phyloP scores from a whole-genome alignment of 2,329 filamentous ascomycete species.

The Fusarium poae region DNA sequence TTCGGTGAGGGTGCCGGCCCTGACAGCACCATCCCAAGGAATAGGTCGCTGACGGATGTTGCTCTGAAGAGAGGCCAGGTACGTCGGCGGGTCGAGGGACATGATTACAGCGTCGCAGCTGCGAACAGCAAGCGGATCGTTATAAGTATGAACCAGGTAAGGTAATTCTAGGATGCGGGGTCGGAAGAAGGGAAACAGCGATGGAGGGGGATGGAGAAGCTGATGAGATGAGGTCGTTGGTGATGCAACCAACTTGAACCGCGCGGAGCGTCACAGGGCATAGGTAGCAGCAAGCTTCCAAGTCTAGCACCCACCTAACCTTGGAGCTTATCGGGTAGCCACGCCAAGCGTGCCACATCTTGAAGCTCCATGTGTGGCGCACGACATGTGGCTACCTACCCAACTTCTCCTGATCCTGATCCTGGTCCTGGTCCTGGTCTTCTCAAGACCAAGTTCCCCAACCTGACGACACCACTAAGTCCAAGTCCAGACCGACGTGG shows the following conservation, averaged over 20 bases:
- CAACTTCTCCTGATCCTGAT: neutral
- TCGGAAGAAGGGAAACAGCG: slow-evolving; percentile 17
- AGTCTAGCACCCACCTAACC: slow-evolving; percentile 23
- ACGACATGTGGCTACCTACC: slow-evolving; percentile 9
- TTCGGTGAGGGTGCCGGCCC: slow-evolving; percentile 93
- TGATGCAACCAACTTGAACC: slow-evolving; percentile 50
- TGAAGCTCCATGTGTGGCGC: slow-evolving; percentile 1
- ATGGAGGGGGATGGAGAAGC: slow-evolving; percentile 30
- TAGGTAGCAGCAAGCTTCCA: slow-evolving; percentile 31
- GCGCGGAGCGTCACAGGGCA: slow-evolving; percentile 46
- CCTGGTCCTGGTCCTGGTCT: neutral
- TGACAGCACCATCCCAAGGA: slow-evolving; percentile 96
- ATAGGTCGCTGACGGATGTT: slow-evolving; percentile 97
- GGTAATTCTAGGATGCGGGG: slow-evolving; percentile 10
- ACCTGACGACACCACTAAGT: slow-evolving; percentile 22
- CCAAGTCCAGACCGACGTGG: slow-evolving; percentile 25
- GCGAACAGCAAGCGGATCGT: slow-evolving; percentile 40
- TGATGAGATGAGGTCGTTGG: slow-evolving; percentile 48
- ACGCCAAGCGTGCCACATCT: slow-evolving; percentile 37
- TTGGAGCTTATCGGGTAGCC: slow-evolving; percentile 39
- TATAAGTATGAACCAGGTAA: slow-evolving; percentile 24
- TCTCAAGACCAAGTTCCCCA: neutral
- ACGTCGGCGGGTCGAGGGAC: slow-evolving; percentile 93
- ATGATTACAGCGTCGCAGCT: slow-evolving; percentile 64
- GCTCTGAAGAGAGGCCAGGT: slow-evolving; percentile 87